Evolutionary conservation across 1,284 basidiomycete genomes (phyloP).

Genomic region (Phlebopus sp.): DNA sequence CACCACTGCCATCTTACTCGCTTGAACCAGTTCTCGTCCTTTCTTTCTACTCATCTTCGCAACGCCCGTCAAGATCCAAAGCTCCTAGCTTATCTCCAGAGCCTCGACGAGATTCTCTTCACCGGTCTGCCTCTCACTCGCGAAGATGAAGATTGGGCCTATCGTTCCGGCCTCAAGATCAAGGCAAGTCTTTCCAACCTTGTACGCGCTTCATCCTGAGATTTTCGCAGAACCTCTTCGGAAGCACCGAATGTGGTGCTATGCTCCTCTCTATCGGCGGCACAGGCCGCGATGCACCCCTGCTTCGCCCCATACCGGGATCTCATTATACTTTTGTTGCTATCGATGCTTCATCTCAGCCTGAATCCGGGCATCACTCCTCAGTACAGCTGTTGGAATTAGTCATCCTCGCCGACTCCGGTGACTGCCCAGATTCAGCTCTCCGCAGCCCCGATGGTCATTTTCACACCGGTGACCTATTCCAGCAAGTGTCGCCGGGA

Average conservation of each 20-base stretch:
- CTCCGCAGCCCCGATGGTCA: slow-evolving; percentile 58
- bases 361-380: slow-evolving; percentile 48
- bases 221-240: slow-evolving; percentile 57
- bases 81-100: slow-evolving; percentile 52
- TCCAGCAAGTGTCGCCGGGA: slow-evolving; percentile 54
- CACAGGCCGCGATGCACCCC: slow-evolving; percentile 41
- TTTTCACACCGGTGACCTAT: slow-evolving; percentile 74
- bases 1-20: slow-evolving; percentile 62
- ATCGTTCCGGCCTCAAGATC: slow-evolving; percentile 53
- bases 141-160: slow-evolving; percentile 67
- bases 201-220: slow-evolving; percentile 9
- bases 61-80: slow-evolving; percentile 59
- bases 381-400: slow-evolving; percentile 58
- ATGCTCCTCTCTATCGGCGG: slow-evolving; percentile 56
- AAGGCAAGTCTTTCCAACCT: slow-evolving; percentile 38
- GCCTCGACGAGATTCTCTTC: slow-evolving; percentile 59
- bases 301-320: slow-evolving; percentile 53
- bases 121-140: slow-evolving; percentile 56
- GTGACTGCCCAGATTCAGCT: slow-evolving; percentile 62
- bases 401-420: slow-evolving; percentile 59
- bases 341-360: slow-evolving; percentile 36
- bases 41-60: slow-evolving; percentile 59
- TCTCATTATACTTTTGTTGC: slow-evolving; percentile 60
- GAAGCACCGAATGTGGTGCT: slow-evolving; percentile 68
- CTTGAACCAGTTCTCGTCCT: slow-evolving; percentile 66